A percentile compares a stretch with the other conserved stretches of the same genome.
These are phyloP conservation scores for Parmelia sp. DNA, from an alignment of 495 filamentous ascomycete genomes.

Conservation along the genomic window DNA sequence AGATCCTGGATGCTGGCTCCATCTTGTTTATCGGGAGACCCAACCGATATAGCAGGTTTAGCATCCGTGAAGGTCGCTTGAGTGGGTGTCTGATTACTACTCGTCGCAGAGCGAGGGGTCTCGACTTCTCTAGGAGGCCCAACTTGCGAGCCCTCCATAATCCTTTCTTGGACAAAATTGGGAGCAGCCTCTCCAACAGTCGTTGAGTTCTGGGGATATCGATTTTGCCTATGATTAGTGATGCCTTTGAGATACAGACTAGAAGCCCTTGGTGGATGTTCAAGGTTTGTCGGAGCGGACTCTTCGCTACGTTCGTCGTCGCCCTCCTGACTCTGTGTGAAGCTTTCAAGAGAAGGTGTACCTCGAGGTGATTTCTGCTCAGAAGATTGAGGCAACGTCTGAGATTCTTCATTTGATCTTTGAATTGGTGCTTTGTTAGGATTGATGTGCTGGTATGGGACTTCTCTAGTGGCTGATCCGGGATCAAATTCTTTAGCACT, in stretches of 20 bases:
- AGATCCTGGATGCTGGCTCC: not conserved
- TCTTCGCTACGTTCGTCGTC: constrained; percentile 25
- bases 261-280: constrained; percentile 14
- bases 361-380: constrained; percentile 3
- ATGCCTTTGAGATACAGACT: constrained; percentile 9
- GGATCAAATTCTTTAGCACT: not conserved
- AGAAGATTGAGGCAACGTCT: not conserved
- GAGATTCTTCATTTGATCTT: not conserved
- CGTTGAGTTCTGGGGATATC: not conserved
- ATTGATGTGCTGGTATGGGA: not conserved
- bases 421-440: not conserved
- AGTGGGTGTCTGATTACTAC: constrained; percentile 24
- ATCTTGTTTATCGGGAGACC: not conserved
- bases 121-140: constrained; percentile 18
- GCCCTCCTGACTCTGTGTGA: constrained; percentile 23
- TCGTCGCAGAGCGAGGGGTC: constrained; percentile 18
- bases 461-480: not conserved
- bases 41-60: constrained; percentile 4
- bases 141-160: constrained; percentile 1
- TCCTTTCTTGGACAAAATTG: constrained; percentile 5
- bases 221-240: constrained; percentile 6
- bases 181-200: constrained; percentile 8
- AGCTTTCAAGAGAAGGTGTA: constrained; percentile 21
- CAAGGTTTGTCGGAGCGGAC: constrained; percentile 9
- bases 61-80: constrained; percentile 21